phyloP scores from a whole-genome alignment of 495 filamentous ascomycete species.

The Neurospora tetraspora region DNA sequence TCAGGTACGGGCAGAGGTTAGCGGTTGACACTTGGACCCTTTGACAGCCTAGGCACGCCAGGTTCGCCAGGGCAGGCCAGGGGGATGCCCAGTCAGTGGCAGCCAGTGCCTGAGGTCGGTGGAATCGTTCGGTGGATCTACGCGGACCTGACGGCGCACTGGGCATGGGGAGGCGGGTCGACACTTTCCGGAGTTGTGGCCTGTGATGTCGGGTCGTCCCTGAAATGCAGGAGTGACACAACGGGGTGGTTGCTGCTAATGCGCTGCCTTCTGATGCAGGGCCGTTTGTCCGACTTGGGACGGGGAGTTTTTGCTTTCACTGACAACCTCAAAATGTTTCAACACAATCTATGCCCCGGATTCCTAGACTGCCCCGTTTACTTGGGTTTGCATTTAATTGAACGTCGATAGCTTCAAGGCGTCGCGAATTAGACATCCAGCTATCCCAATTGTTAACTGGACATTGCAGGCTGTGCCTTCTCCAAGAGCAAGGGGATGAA shows the following conservation, averaged over 20 bases:
- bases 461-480: background rate
- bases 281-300: background rate
- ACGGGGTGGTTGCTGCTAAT: background rate
- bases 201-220: background rate
- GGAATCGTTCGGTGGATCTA: background rate
- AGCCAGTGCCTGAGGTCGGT: background rate
- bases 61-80: background rate
- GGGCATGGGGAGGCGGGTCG: background rate
- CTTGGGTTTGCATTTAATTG: background rate
- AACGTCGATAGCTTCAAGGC: background rate
- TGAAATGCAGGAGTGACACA: background rate
- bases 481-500: background rate
- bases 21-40: background rate
- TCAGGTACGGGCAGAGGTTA: background rate
- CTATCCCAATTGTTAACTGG: background rate
- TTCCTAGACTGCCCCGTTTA: background rate
- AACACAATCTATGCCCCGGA: background rate
- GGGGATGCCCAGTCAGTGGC: background rate
- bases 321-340: background rate
- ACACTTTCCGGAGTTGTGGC: background rate
- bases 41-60: background rate
- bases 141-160: background rate
- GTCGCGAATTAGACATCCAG: background rate
- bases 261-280: background rate
- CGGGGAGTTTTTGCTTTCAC: background rate